phyloP scores from a whole-genome alignment of 257 asterid species.

The Capsicum baccatum region DNA sequence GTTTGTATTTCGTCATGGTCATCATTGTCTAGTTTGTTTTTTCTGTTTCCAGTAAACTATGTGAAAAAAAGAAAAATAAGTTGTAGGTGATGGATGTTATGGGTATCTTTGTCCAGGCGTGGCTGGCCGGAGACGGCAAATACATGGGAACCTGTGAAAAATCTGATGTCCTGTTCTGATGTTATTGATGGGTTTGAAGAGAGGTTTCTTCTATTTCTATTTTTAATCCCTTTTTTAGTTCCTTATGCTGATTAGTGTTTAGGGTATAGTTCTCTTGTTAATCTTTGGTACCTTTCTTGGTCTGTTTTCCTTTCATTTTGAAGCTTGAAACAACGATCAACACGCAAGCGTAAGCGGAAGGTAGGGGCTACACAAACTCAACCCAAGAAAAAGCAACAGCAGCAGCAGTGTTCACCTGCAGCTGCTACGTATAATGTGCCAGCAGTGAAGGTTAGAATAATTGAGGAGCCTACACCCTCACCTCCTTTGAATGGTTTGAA shows the following conservation, averaged over 20 bases:
- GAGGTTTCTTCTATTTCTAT: conserved; percentile 49
- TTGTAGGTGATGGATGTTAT: conserved; percentile 36
- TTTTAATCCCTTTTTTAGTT: conserved; percentile 28
- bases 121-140: conserved; percentile 91
- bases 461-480: conserved; percentile 34
- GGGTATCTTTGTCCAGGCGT: conserved; percentile 61
- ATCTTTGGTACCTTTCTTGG: conserved; percentile 28
- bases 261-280: conserved; percentile 29
- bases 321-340: conserved; percentile 58
- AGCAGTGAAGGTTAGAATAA: conserved; percentile 35
- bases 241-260: conserved; percentile 18
- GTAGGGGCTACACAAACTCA: conserved; percentile 53
- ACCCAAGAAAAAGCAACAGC: conserved; percentile 64
- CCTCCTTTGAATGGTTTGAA: conserved; percentile 21
- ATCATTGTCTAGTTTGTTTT: background rate
- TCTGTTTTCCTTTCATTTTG: conserved; percentile 33
- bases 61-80: conserved; percentile 13
- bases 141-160: conserved; percentile 92
- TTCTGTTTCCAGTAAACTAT: background rate
- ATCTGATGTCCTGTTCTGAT: conserved; percentile 67
- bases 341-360: conserved; percentile 80
- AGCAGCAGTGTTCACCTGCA: conserved; percentile 34
- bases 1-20: background rate
- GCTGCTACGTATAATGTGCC: conserved; percentile 32
- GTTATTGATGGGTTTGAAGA: conserved; percentile 79